Evolutionary conservation across 441 rosid genomes (phyloP).

Genomic region (Lagerstroemia fauriei): DNA sequence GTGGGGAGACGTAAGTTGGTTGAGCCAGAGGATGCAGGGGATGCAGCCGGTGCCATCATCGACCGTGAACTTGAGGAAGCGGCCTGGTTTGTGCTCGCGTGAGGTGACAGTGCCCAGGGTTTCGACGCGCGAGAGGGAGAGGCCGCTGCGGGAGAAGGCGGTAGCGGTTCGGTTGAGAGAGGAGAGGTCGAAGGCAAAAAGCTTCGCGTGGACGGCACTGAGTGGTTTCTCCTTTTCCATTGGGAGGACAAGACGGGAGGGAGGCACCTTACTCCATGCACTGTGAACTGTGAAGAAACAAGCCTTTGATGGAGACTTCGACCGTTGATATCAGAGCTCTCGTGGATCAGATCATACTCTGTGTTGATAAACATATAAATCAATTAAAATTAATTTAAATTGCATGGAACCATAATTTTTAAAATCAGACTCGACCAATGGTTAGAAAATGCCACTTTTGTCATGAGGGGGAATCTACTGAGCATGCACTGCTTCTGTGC

Average conservation of each 20-base stretch:
- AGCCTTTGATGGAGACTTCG: too few relatives aligned
- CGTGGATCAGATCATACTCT: too few relatives aligned
- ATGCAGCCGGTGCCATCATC: conserved; percentile 72
- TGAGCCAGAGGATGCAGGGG: conserved; percentile 80
- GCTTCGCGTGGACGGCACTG: conserved; percentile 60
- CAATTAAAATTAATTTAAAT: too few relatives aligned
- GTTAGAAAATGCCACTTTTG: too few relatives aligned
- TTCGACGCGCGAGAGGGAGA: conserved; percentile 58
- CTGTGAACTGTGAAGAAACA: too few relatives aligned
- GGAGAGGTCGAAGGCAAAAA: conserved; percentile 61
- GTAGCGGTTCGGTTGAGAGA: conserved; percentile 43
- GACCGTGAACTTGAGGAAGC: conserved; percentile 66
- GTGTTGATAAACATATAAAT: too few relatives aligned
- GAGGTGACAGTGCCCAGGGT: conserved; percentile 59
- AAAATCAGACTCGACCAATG: too few relatives aligned
- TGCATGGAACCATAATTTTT: too few relatives aligned
- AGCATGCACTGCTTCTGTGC: too few relatives aligned
- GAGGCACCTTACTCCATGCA: too few relatives aligned
- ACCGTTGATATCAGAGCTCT: too few relatives aligned
- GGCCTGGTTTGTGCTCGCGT: conserved; percentile 55
- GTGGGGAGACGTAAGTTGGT: conserved; percentile 60
- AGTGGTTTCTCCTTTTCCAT: conserved; percentile 11
- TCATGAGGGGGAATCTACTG: too few relatives aligned
- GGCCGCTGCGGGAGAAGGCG: conserved; percentile 41
- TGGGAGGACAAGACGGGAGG: not conserved